Evolutionary conservation across 345 rosid species (phyloP).

Genomic region (Citrus australasica): DNA sequence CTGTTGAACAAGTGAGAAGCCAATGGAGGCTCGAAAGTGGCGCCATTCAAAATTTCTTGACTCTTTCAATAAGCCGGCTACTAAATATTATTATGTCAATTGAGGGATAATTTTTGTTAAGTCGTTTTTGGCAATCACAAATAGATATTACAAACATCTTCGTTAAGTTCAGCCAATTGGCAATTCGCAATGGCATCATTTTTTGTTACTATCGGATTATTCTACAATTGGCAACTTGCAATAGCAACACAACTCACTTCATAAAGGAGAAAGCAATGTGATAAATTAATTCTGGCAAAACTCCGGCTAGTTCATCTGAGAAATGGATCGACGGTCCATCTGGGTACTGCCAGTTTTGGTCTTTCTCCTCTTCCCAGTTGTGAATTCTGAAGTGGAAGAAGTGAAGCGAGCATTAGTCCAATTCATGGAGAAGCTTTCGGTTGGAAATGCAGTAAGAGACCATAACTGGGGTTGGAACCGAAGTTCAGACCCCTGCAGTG

Average conservation of each 20-base stretch:
- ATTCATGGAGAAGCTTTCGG: slow-evolving; percentile 48
- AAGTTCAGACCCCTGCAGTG: slow-evolving; percentile 51
- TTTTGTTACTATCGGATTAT: slow-evolving; percentile 15
- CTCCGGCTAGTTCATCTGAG: neutral
- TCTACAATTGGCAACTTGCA: neutral
- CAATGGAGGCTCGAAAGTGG: neutral
- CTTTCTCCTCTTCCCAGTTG: slow-evolving; percentile 22
- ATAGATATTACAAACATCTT: slow-evolving; percentile 7
- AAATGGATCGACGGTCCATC: slow-evolving; percentile 23
- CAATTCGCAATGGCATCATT: slow-evolving; percentile 7
- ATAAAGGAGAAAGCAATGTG: slow-evolving; percentile 1
- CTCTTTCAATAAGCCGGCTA: slow-evolving; percentile 29
- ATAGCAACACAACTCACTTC: neutral
- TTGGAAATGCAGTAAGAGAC: slow-evolving; percentile 18
- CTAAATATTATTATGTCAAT: slow-evolving; percentile 1
- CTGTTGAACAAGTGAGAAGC: neutral
- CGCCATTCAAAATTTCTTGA: neutral
- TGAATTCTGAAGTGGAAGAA: slow-evolving; percentile 30
- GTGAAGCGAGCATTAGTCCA: slow-evolving; percentile 35
- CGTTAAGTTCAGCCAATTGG: slow-evolving; percentile 35
- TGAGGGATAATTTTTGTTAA: slow-evolving; percentile 12
- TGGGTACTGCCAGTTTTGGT: slow-evolving; percentile 29
- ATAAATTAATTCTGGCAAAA: neutral
- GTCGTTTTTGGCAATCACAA: slow-evolving; percentile 11
- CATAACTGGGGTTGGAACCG: slow-evolving; percentile 46